phyloP scores from a whole-genome alignment of 1,284 basidiomycete species.

The Heterobasidion occidentale region DNA sequence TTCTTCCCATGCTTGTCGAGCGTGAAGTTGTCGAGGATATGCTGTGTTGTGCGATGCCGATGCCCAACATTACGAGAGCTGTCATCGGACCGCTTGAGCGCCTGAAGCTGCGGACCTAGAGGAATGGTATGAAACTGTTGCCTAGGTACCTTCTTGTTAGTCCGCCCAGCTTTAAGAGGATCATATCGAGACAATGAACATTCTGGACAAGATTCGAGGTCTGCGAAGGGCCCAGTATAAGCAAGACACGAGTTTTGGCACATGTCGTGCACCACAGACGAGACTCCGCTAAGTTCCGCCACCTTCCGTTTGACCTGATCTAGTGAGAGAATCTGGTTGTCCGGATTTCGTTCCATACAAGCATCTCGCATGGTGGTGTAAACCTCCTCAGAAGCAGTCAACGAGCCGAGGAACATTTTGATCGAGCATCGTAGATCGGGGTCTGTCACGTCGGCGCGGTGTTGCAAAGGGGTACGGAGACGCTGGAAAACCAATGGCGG shows the following conservation, averaged over 20 bases:
- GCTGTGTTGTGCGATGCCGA: not conserved
- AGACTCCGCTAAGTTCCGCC: constrained; percentile 20
- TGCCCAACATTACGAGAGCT: not conserved
- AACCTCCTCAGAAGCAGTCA: constrained; percentile 17
- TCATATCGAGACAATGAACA: constrained; percentile 21
- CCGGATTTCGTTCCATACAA: constrained; percentile 7
- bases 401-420: constrained; percentile 10
- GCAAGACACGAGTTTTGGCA: constrained; percentile 26
- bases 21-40: not conserved
- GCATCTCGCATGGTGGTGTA: constrained; percentile 15
- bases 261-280: constrained; percentile 24
- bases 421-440: constrained; percentile 13
- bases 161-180: not conserved
- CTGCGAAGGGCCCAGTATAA: constrained; percentile 23
- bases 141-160: constrained; percentile 6
- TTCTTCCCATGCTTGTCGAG: not conserved
- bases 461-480: constrained; percentile 19
- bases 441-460: constrained; percentile 15
- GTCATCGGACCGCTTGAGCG: not conserved
- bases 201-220: constrained; percentile 15
- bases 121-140: constrained; percentile 15
- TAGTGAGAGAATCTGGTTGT: constrained; percentile 13
- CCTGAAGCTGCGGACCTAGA: constrained; percentile 14
- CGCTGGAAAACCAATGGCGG: constrained; percentile 13
- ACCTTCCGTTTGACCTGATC: constrained; percentile 13